Percentiles rank a stretch among this genome's conserved stretches.
Evolutionary conservation across 441 rosid species (phyloP).

Genomic region (Jatropha podagrica): DNA sequence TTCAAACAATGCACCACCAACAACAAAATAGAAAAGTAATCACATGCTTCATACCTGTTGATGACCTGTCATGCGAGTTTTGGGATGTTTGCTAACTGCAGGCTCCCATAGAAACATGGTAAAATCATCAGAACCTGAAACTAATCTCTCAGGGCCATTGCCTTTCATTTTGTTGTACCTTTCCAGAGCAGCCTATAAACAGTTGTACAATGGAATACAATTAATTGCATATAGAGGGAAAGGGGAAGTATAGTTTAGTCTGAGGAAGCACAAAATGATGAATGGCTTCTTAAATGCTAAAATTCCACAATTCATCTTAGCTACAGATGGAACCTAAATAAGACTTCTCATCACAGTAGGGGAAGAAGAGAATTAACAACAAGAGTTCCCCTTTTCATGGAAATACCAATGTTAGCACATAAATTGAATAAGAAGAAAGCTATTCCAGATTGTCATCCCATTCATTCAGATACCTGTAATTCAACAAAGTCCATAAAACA

Average conservation of each 20-base stretch:
- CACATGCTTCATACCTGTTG: slow-evolving; percentile 57
- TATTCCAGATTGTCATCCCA: neutral
- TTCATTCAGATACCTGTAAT: neutral
- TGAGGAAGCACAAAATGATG: neutral
- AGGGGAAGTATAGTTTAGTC: neutral
- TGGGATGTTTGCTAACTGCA: slow-evolving; percentile 79
- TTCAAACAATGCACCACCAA: slow-evolving; percentile 1
- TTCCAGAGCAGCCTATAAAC: slow-evolving; percentile 65
- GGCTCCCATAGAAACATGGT: slow-evolving; percentile 99
- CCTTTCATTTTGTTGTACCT: slow-evolving; percentile 86
- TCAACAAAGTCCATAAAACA: slow-evolving; percentile 2
- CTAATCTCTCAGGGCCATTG: slow-evolving; percentile 84
- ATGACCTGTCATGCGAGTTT: slow-evolving; percentile 92
- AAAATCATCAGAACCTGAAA: slow-evolving; percentile 96
- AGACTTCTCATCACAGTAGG: too few species aligned
- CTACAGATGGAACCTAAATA: neutral
- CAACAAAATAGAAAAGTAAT: slow-evolving; percentile 14
- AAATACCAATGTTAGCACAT: neutral
- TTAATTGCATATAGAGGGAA: neutral
- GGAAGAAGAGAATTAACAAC: neutral
- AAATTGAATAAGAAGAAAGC: neutral
- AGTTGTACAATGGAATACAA: slow-evolving; percentile 2
- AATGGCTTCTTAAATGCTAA: neutral
- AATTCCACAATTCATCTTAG: neutral
- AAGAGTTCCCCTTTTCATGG: neutral